phyloP scores from a whole-genome alignment of 2,329 filamentous ascomycete genomes.

The Penicillium rolfsii region DNA sequence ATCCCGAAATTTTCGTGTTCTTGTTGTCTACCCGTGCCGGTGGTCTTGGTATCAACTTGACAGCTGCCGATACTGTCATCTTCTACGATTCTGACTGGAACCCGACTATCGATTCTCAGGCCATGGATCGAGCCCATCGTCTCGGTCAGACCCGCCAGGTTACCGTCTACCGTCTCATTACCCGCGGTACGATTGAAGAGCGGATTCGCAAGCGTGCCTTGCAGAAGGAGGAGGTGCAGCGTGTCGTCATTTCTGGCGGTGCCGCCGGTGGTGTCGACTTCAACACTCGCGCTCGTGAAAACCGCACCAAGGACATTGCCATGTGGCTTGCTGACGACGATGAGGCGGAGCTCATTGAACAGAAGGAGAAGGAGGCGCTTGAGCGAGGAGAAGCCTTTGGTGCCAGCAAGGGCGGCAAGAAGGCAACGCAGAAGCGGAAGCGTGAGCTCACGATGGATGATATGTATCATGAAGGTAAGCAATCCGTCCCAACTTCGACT shows the following conservation, averaged over 20 bases:
- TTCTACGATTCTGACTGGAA: constrained; percentile 99
- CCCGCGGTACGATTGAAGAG: constrained; percentile 94
- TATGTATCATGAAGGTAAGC: constrained; percentile 98
- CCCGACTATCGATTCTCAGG: constrained; percentile 96
- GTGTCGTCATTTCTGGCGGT: constrained; percentile 92
- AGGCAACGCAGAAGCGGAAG: constrained; percentile 62
- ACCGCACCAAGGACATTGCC: constrained; percentile 95
- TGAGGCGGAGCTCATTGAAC: constrained; percentile 90
- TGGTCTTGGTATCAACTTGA: constrained; percentile 97
- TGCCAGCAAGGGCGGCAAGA: constrained; percentile 63
- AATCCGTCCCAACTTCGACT: background rate
- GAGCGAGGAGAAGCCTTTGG: constrained; percentile 67
- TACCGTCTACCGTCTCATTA: constrained; percentile 96
- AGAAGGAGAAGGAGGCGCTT: constrained; percentile 83
- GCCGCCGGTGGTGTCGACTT: constrained; percentile 86
- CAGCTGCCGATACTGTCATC: constrained; percentile 95
- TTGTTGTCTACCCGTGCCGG: constrained; percentile 92
- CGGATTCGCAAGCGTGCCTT: constrained; percentile 94
- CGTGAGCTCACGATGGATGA: constrained; percentile 76
- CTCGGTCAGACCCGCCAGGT: constrained; percentile 94
- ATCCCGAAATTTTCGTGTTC: constrained; percentile 96
- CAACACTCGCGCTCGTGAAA: constrained; percentile 87
- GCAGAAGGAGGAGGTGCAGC: constrained; percentile 98
- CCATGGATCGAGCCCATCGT: constrained; percentile 98
- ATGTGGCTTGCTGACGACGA: constrained; percentile 99